Conservation (phyloP, 2,329 filamentous ascomycete species). For the Aureobasidium sp. region DNA sequence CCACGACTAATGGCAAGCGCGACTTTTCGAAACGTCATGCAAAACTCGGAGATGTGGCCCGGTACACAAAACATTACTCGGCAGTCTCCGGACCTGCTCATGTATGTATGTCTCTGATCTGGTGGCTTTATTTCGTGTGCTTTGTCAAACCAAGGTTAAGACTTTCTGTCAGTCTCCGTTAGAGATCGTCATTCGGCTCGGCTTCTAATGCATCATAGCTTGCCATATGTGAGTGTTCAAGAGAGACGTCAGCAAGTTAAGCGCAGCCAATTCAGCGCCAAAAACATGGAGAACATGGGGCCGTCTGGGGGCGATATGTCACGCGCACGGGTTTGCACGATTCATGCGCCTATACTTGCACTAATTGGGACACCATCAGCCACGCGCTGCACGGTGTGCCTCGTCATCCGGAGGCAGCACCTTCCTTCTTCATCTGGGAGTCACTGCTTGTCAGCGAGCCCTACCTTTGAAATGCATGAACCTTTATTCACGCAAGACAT, state of each 20-base stretch:
- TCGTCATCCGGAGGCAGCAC: not conserved
- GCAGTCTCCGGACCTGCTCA: not conserved
- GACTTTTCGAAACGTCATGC: not conserved
- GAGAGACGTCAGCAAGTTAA: conserved; percentile 3
- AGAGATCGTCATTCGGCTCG: not conserved
- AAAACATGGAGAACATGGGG: conserved; percentile 11
- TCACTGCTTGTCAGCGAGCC: not conserved
- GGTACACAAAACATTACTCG: not conserved
- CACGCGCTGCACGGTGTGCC: not conserved
- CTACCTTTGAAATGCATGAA: not conserved
- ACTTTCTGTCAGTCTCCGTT: not conserved
- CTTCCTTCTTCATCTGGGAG: not conserved
- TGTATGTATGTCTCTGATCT: not conserved
- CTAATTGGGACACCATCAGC: not conserved
- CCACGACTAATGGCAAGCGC: not conserved
- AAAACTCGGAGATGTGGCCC: not conserved
- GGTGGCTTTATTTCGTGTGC: not conserved
- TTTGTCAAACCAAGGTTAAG: not conserved
- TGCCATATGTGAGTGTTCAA: not conserved
- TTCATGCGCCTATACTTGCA: not conserved
- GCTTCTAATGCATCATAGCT: not conserved
- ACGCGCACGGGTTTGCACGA: conserved; percentile 6
- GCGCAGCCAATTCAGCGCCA: conserved; percentile 1
- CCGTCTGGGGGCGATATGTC: conserved; percentile 10
- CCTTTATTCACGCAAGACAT: not conserved